These are phyloP conservation scores for Aspergillus awamori DNA, from an alignment of 2,329 filamentous ascomycete genomes.

Conservation along the genomic window DNA sequence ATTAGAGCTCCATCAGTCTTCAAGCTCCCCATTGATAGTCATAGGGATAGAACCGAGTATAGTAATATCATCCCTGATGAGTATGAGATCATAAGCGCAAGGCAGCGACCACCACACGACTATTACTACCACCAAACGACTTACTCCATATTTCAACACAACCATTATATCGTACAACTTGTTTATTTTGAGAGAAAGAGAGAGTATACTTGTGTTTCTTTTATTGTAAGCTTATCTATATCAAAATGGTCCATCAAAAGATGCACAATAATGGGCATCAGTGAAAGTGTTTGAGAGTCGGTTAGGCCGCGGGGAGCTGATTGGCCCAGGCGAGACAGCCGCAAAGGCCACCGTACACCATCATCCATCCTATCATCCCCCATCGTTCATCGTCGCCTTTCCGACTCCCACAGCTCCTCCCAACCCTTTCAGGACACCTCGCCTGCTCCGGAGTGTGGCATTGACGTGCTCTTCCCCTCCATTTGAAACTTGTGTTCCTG, in stretches of 20 bases:
- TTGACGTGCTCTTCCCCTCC: conserved; percentile 15
- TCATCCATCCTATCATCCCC: conserved; percentile 20
- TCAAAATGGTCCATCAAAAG: not conserved
- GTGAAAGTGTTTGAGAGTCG: conserved; percentile 11
- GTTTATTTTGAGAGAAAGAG: too few relatives aligned
- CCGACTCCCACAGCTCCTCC: conserved; percentile 16
- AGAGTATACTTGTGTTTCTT: too few relatives aligned
- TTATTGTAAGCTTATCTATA: not conserved
- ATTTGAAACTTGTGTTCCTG: not conserved
- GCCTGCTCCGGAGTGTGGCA: conserved; percentile 16
- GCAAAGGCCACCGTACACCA: conserved; percentile 46
- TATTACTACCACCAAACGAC: too few relatives aligned
- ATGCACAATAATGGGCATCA: not conserved
- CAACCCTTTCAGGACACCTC: conserved; percentile 18
- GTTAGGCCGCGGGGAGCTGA: conserved; percentile 32
- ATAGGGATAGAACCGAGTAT: too few relatives aligned
- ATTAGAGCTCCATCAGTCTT: too few relatives aligned
- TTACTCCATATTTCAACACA: not conserved
- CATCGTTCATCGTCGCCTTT: conserved; percentile 16
- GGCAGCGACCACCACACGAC: not conserved
- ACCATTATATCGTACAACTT: not conserved
- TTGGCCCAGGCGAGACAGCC: conserved; percentile 32
- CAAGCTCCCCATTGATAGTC: too few relatives aligned
- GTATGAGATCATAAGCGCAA: conserved; percentile 14
- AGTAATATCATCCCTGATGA: not conserved